Conservation (phyloP, 352 stramenopile genomes). For the Hyaloperonospora arabidopsidis region DNA sequence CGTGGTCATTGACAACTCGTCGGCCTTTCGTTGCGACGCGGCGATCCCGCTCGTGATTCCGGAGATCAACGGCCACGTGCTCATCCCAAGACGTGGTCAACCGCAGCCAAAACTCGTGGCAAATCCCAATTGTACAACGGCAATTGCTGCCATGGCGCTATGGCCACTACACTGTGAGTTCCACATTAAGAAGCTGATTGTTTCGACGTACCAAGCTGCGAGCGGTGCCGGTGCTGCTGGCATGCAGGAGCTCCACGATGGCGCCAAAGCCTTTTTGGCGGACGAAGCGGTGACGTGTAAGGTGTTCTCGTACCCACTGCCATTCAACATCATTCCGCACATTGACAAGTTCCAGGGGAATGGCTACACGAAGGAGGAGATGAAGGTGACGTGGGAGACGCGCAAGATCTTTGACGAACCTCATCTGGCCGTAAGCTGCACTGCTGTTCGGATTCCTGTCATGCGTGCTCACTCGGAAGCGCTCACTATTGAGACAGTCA, state of each 20-base stretch:
- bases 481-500: conserved; percentile 92
- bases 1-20: conserved; percentile 99
- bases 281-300: conserved; percentile 80
- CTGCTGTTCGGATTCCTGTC: conserved; percentile 94
- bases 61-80: conserved; percentile 91
- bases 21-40: conserved; percentile 90
- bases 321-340: conserved; percentile 99
- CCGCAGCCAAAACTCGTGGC: conserved; percentile 88
- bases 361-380: conserved; percentile 98
- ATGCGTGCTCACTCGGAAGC: conserved; percentile 94
- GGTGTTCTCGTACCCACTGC: conserved; percentile 95
- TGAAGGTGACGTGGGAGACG: conserved; percentile 98
- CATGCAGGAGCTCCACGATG: conserved; percentile 93
- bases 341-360: conserved; percentile 99
- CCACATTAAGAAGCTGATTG: conserved; percentile 92
- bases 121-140: conserved; percentile 99
- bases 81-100: conserved; percentile 44
- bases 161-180: conserved; percentile 95
- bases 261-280: conserved; percentile 64
- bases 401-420: conserved; percentile 95
- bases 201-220: conserved; percentile 93
- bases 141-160: conserved; percentile 95
- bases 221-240: conserved; percentile 87
- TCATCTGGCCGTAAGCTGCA: conserved; percentile 84
- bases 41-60: conserved; percentile 91